These are phyloP conservation scores for Wallacemonas sp. DNA, from an alignment of 208 protist species.

Conservation along the genomic window DNA sequence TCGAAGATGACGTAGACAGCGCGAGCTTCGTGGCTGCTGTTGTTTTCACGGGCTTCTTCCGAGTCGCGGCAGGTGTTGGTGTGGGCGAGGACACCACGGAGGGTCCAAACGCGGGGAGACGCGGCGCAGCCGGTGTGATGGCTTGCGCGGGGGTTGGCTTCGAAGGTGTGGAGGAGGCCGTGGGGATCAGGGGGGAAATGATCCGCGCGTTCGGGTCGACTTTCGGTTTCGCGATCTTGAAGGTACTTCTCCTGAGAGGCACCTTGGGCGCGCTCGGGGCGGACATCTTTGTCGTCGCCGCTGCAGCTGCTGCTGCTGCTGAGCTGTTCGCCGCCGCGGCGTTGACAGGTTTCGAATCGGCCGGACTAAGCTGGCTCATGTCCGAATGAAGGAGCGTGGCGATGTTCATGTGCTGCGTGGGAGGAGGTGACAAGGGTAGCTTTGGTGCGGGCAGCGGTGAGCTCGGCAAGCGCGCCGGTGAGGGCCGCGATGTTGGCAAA, in stretches of 20 bases:
- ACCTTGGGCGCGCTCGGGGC: background rate
- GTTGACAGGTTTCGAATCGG: background rate
- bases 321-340: background rate
- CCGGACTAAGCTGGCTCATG: background rate
- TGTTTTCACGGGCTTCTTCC: no score
- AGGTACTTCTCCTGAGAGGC: background rate
- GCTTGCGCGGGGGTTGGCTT: background rate
- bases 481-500: background rate
- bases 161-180: background rate
- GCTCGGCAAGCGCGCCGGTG: background rate
- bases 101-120: no score
- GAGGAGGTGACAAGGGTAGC: background rate
- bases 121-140: no score
- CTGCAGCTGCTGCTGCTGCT: background rate
- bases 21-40: no score
- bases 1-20: no score
- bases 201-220: background rate
- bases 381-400: background rate
- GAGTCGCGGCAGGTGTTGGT: no score
- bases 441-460: background rate
- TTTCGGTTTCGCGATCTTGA: background rate
- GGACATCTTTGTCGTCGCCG: background rate
- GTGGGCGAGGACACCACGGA: no score
- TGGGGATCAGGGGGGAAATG: background rate
- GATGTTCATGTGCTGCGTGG: background rate